Evolutionary conservation across 2,329 filamentous ascomycete species (phyloP).

Genomic region (Fusarium pininemorale): DNA sequence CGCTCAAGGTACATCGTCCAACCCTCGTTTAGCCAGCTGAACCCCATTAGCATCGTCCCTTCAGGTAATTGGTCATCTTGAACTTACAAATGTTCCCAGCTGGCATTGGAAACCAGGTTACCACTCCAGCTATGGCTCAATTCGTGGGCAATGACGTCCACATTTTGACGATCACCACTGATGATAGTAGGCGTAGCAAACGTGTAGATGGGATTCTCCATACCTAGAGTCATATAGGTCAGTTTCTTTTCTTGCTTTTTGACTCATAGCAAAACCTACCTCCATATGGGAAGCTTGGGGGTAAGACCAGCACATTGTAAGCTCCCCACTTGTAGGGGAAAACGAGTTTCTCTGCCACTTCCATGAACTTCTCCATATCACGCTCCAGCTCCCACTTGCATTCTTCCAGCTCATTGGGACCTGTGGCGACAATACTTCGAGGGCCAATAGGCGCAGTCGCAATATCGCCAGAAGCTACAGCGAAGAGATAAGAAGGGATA

Average conservation of each 20-base stretch:
- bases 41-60: background rate
- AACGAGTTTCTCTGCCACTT: slow-evolving; percentile 81
- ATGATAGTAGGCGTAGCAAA: slow-evolving; percentile 96
- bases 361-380: slow-evolving; percentile 92
- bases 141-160: slow-evolving; percentile 96
- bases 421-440: slow-evolving; percentile 84
- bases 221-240: slow-evolving; percentile 57
- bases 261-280: slow-evolving; percentile 56
- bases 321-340: slow-evolving; percentile 94
- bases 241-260: background rate
- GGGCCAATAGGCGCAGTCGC: slow-evolving; percentile 86
- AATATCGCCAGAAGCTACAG: slow-evolving; percentile 88
- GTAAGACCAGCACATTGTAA: slow-evolving; percentile 92
- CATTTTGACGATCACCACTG: slow-evolving; percentile 87
- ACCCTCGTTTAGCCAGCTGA: slow-evolving; percentile 76
- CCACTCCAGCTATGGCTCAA: slow-evolving; percentile 84
- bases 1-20: slow-evolving; percentile 97
- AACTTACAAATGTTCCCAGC: slow-evolving; percentile 81
- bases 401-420: slow-evolving; percentile 83
- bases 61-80: background rate
- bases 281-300: slow-evolving; percentile 89
- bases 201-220: slow-evolving; percentile 94
- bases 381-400: slow-evolving; percentile 92
- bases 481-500: slow-evolving; percentile 94
- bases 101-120: slow-evolving; percentile 81